Percentiles rank a stretch among this genome's conserved stretches.
Evolutionary conservation across 139 green algal species (phyloP).

Genomic region (Axilococcus clingmanii): DNA sequence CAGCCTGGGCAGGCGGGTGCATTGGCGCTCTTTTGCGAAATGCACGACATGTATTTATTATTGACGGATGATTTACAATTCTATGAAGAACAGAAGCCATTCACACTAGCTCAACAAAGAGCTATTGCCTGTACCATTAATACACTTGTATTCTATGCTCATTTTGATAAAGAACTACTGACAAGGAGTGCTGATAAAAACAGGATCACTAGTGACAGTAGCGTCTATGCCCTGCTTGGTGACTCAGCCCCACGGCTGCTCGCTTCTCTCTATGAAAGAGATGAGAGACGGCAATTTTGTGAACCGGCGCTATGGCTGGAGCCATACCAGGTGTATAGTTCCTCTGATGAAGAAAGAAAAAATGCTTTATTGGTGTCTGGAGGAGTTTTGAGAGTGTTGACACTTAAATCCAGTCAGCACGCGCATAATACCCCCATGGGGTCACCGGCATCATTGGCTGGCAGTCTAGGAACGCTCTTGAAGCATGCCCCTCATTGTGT

Average conservation of each 20-base stretch:
- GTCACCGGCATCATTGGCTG: background rate
- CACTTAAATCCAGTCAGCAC: no score
- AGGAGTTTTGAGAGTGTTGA: no score
- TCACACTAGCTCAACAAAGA: slow-evolving; percentile 2
- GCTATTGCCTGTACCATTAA: background rate
- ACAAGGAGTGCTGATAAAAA: no score
- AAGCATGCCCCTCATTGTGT: slow-evolving; percentile 49
- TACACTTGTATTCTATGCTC: background rate
- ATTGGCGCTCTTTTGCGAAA: slow-evolving; percentile 42
- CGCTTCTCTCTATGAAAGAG: slow-evolving; percentile 64
- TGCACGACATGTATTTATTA: slow-evolving; percentile 58
- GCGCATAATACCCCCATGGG: no score
- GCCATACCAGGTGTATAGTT: slow-evolving; percentile 39
- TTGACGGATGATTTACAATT: slow-evolving; percentile 84
- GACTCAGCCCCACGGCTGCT: slow-evolving; percentile 2
- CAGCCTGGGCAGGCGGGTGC: slow-evolving; percentile 27
- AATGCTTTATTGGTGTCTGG: no score
- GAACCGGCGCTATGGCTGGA: slow-evolving; percentile 69
- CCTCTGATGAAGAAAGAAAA: background rate
- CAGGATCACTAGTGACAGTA: no score
- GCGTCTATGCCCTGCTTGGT: no score
- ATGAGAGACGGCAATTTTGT: slow-evolving; percentile 65
- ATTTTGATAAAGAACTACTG: no score
- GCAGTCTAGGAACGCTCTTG: slow-evolving; percentile 8
- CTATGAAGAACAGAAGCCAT: slow-evolving; percentile 35